Evolutionary conservation across 2,329 filamentous ascomycete genomes (phyloP).

Genomic region (Trichoderma atrobrunneum): DNA sequence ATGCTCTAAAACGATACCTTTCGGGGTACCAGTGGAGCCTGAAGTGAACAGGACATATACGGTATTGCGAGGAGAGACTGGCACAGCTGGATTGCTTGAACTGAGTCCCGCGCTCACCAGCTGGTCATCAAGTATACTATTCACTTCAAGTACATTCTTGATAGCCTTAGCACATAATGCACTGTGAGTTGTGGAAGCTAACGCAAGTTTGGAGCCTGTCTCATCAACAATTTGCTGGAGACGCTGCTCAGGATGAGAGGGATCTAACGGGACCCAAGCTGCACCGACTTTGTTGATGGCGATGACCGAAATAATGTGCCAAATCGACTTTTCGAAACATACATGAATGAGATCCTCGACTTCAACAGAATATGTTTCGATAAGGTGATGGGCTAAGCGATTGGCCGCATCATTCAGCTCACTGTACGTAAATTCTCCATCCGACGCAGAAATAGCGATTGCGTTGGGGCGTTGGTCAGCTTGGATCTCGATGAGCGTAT

Average conservation of each 20-base stretch:
- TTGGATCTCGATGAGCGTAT: conserved; percentile 5
- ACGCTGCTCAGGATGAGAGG: not conserved
- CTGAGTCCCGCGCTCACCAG: not conserved
- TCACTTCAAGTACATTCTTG: not conserved
- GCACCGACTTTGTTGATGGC: conserved; percentile 24
- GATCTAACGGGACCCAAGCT: conserved; percentile 1
- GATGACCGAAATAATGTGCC: conserved; percentile 22
- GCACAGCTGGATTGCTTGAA: not conserved
- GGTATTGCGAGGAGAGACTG: not conserved
- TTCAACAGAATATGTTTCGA: conserved; percentile 20
- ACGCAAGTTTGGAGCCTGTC: not conserved
- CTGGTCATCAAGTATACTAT: not conserved
- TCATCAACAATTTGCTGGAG: not conserved
- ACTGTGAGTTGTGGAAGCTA: not conserved
- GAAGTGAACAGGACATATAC: conserved; percentile 48
- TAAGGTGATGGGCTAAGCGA: conserved; percentile 19
- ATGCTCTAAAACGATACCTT: conserved; percentile 31
- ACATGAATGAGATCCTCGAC: not conserved
- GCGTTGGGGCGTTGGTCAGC: not conserved
- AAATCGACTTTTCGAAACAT: conserved; percentile 19
- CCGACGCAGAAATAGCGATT: not conserved
- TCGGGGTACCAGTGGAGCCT: conserved; percentile 49
- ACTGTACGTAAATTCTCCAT: conserved; percentile 37
- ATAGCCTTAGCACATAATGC: not conserved
- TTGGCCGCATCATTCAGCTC: conserved; percentile 28